A percentile compares a stretch with the other conserved stretches of the same genome.
These are phyloP conservation scores for Kalanchoe fedtschenkoi DNA, from an alignment of 164 flowering plant genomes.

Conservation along the genomic window DNA sequence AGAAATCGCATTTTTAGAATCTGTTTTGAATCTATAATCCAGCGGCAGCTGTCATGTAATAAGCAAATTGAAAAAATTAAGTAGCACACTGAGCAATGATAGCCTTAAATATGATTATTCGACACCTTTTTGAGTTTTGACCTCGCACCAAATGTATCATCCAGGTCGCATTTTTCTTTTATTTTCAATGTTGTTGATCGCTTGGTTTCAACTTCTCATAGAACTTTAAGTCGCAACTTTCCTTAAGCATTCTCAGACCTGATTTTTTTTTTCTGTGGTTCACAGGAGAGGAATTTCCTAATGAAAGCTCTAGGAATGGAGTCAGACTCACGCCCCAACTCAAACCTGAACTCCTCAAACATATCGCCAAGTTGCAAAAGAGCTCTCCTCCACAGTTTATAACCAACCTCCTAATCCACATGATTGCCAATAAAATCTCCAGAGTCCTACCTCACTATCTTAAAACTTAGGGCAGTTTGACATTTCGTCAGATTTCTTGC, in stretches of 20 bases:
- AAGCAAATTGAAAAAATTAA: too few species aligned
- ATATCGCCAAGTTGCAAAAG: slow-evolving; percentile 76
- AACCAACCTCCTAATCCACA: slow-evolving; percentile 16
- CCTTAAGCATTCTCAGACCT: slow-evolving; percentile 3
- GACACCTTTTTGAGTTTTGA: neutral
- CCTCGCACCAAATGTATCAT: neutral
- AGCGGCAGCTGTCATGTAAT: neutral
- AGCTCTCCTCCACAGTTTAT: slow-evolving; percentile 78
- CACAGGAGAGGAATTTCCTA: slow-evolving; percentile 82
- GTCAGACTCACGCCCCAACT: slow-evolving; percentile 27
- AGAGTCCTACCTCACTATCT: neutral
- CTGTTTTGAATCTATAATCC: neutral
- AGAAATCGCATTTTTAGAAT: neutral
- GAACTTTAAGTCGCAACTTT: too few species aligned
- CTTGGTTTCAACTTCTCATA: too few species aligned
- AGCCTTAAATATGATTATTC: neutral
- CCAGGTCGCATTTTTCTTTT: too few species aligned
- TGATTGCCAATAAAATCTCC: neutral
- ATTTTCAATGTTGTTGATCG: too few species aligned
- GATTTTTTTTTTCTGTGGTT: slow-evolving; percentile 10
- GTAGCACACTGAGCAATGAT: too few species aligned
- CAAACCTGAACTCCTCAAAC: slow-evolving; percentile 31
- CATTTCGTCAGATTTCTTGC: slow-evolving; percentile 1
- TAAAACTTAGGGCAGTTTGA: neutral
- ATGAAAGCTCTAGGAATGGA: slow-evolving; percentile 69